Evolutionary conservation across 352 stramenopile species (phyloP), one percentile per base, ranked within the genome.

Genomic region (Phytophthora sansomeana): DNA sequence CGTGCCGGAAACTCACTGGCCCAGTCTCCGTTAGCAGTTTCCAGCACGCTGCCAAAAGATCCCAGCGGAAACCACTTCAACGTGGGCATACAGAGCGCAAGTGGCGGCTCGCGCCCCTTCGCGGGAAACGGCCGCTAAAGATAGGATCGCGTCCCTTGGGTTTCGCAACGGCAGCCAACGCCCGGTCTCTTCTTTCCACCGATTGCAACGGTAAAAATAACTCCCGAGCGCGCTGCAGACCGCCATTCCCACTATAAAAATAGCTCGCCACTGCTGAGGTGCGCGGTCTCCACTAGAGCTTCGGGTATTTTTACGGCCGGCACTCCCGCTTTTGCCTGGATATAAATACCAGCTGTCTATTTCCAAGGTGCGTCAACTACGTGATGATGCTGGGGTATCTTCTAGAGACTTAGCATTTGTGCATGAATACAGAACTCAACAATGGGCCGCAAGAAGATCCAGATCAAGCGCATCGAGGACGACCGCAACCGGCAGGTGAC

Each of bases 381-480:
- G 41, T 68, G 50, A 69, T 58, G 42, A 61, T 58, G 51, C 14
- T 14, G 9, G 17, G 46, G 38, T 9, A 61, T 66, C 29, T n/a
- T 49, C 33, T 53, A 43, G 17, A 56, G 1, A 21, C 10, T 16
- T 17, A 86, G 4, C 24, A 93, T 93, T 26, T 26, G 17, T 43
- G 6, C 38, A 16, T n/a, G 11, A 16, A 43, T 16, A 43, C 38
- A 21, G n/a, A 24, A 43, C 0, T 3, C 4, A 6, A 41, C 6
- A 11, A 47, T 47, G 86, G 86, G 86, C 69, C 84, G 86, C 70
- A 95, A 95, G 81, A 95, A 95, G 75, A 95, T 95, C 63, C 89
- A 95, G 75, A 95, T 95, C 65, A 85, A 93, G 65, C 83, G 86
- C 59, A 95, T 95, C 61, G 86, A 91, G 38, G 86, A 95, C 61